Conservation (phyloP, 164 flowering plant genomes). For the Hamamelis virginiana region DNA sequence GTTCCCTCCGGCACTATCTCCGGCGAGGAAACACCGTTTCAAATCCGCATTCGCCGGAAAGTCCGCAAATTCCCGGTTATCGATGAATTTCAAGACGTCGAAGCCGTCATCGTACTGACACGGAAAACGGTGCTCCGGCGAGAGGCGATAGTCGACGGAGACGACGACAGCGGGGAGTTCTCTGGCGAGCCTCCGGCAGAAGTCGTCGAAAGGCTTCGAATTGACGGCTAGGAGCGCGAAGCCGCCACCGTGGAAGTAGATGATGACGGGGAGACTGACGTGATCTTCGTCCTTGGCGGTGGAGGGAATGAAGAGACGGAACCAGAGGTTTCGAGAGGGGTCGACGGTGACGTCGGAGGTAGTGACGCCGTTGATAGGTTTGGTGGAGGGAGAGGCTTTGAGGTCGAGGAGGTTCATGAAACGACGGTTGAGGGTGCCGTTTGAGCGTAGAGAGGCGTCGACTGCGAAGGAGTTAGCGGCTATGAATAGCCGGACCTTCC, state of each 20-base stretch:
- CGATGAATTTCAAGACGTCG: slow-evolving; percentile 22
- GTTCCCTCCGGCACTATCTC: slow-evolving; percentile 37
- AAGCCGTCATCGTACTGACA: slow-evolving; percentile 36
- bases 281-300: too few species aligned
- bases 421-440: slow-evolving; percentile 1
- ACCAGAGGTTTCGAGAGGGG: slow-evolving; percentile 12
- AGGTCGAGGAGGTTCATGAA: neutral
- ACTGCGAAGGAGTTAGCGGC: slow-evolving; percentile 44
- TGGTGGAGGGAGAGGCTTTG: neutral
- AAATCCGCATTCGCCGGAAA: slow-evolving; percentile 5
- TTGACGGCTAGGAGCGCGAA: neutral
- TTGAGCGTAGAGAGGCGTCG: neutral
- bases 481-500: too few species aligned
- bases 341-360: slow-evolving; percentile 15
- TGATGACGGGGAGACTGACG: neutral
- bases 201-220: neutral
- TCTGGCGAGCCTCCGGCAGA: neutral
- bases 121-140: slow-evolving; percentile 38
- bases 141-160: slow-evolving; percentile 43
- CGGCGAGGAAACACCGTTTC: slow-evolving; percentile 17
- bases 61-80: neutral
- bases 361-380: neutral
- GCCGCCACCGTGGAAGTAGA: slow-evolving; percentile 1
- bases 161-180: slow-evolving; percentile 19
- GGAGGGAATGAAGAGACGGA: slow-evolving; percentile 13